Conservation (phyloP, 805 yeast species). For the Hanseniaspora singularis region DNA sequence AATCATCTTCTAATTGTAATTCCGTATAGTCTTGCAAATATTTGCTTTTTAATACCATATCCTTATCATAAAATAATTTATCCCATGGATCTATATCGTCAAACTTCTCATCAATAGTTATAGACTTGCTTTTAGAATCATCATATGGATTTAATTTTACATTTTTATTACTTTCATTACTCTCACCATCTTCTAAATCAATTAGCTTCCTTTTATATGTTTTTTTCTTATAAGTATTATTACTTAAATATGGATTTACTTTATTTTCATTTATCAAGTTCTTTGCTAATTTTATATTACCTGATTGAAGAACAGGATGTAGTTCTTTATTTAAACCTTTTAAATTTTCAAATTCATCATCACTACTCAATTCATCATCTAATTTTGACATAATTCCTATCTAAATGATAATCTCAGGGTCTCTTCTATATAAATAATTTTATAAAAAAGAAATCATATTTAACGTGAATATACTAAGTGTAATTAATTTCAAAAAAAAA, state of each 20-base stretch:
- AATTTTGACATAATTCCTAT: background rate
- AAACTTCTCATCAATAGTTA: constrained; percentile 38
- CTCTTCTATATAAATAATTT: too few relatives aligned
- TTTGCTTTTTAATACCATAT: constrained; percentile 30
- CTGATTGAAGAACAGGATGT: constrained; percentile 25
- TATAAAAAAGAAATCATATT: too few relatives aligned
- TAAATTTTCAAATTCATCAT: background rate
- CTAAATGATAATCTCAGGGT: too few relatives aligned
- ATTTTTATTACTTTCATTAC: constrained; percentile 14
- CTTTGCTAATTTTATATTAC: constrained; percentile 24
- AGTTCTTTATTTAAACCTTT: constrained; percentile 25
- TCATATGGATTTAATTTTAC: constrained; percentile 24
- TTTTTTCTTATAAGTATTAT: constrained; percentile 7
- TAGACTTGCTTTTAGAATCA: constrained; percentile 5
- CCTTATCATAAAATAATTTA: constrained; percentile 36
- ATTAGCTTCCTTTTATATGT: background rate
- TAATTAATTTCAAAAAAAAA: too few relatives aligned
- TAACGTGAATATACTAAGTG: too few relatives aligned
- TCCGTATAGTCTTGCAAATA: constrained; percentile 28
- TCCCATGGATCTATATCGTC: constrained; percentile 82
- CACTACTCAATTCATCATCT: background rate
- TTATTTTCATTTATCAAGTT: constrained; percentile 13
- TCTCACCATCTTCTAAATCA: constrained; percentile 15
- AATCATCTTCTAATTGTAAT: constrained; percentile 17
- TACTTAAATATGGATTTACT: background rate